Percentiles rank a stretch among this genome's conserved stretches.
phyloP scores from a whole-genome alignment of 306 rosid genomes.

The Albizia julibrissin region DNA sequence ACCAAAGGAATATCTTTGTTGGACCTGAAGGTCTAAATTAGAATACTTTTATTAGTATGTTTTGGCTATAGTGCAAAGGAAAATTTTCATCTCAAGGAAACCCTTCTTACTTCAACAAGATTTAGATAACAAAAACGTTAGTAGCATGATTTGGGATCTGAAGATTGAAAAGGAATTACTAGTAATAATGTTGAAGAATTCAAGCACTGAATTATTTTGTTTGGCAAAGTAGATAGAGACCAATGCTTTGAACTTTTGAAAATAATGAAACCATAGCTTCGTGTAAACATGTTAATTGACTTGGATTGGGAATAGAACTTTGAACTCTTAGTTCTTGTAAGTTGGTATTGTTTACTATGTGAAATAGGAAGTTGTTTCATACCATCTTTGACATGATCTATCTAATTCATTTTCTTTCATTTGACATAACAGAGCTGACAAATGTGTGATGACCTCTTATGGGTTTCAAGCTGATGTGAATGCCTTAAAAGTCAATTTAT shows the following conservation, averaged over 20 bases:
- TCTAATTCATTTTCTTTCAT: neutral
- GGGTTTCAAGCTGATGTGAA: conserved; percentile 99
- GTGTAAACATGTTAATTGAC: neutral
- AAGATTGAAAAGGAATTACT: neutral
- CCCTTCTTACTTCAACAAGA: neutral
- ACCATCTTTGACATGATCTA: neutral
- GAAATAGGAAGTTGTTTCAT: conserved; percentile 4
- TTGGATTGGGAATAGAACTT: neutral
- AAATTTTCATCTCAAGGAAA: neutral
- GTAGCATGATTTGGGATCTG: neutral
- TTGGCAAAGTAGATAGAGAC: neutral
- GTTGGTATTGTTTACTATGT: conserved; percentile 7
- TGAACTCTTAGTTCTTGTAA: neutral
- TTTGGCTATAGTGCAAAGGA: neutral
- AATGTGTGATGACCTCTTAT: conserved; percentile 79
- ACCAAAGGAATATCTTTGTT: neutral
- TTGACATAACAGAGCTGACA: conserved; percentile 69
- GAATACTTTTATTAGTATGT: neutral
- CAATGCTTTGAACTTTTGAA: neutral
- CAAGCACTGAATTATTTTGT: neutral
- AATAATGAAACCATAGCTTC: neutral
- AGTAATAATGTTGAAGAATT: neutral
- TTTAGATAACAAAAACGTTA: neutral
- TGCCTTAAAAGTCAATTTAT: conserved; percentile 82
- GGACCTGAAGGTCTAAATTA: neutral